A percentile compares a stretch with the other conserved stretches of the same genome.
Evolutionary conservation across 768 basidiomycete genomes (phyloP).

Genomic region (Trametes villosa): DNA sequence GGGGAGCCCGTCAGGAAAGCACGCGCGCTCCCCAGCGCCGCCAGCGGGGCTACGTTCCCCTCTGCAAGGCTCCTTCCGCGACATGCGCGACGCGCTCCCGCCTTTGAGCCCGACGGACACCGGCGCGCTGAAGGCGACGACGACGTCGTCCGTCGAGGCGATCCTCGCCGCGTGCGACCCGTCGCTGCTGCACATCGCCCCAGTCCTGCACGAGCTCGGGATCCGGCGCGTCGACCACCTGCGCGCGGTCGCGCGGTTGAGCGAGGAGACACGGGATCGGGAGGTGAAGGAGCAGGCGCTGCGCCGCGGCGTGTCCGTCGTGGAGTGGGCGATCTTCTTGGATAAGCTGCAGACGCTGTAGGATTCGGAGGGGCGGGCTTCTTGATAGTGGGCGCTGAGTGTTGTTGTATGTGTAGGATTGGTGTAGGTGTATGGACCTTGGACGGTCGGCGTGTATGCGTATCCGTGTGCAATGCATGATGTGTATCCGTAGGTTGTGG

Average conservation of each 20-base stretch:
- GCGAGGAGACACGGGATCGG: slow-evolving; percentile 67
- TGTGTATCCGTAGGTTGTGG: too few species aligned
- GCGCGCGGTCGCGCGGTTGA: slow-evolving; percentile 60
- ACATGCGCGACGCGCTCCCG: slow-evolving; percentile 15
- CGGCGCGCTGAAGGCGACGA: slow-evolving; percentile 39
- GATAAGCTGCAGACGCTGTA: slow-evolving; percentile 57
- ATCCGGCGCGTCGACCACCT: slow-evolving; percentile 65
- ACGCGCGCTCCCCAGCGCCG: neutral
- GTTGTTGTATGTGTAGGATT: too few species aligned
- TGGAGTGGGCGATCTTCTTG: slow-evolving; percentile 81
- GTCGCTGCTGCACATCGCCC: slow-evolving; percentile 64
- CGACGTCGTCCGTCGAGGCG: slow-evolving; percentile 49
- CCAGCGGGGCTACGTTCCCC: slow-evolving; percentile 24
- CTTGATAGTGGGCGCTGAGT: too few species aligned
- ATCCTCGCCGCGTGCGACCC: slow-evolving; percentile 68
- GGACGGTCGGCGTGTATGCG: too few species aligned
- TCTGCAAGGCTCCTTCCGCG: slow-evolving; percentile 16
- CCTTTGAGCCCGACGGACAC: slow-evolving; percentile 14
- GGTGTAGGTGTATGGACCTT: too few species aligned
- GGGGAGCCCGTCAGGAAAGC: slow-evolving; percentile 14
- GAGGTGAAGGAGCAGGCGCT: slow-evolving; percentile 75
- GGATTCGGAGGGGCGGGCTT: neutral
- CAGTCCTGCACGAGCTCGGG: slow-evolving; percentile 59
- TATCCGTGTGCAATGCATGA: too few species aligned
- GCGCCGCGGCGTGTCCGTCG: slow-evolving; percentile 65